Evolutionary conservation across 768 basidiomycete genomes (phyloP).

Genomic region (Sarcodon sp.): DNA sequence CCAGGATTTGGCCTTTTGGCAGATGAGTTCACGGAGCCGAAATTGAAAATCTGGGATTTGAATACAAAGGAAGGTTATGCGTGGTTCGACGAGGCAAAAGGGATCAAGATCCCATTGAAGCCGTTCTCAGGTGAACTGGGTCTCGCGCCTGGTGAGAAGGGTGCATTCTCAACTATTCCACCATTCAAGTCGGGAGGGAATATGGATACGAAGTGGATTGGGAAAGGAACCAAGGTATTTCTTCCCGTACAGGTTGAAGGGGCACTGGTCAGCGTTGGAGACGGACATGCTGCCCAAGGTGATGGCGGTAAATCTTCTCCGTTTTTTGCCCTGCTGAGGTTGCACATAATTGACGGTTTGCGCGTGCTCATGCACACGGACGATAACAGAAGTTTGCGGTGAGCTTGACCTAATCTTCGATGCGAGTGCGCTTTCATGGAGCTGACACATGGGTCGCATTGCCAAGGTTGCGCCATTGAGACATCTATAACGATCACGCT

Average conservation of each 20-base stretch:
- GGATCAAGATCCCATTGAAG: conserved; percentile 31
- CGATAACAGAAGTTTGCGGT: conserved; percentile 43
- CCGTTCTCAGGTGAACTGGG: conserved; percentile 61
- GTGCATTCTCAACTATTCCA: conserved; percentile 48
- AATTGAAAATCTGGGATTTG: conserved; percentile 43
- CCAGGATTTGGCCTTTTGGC: conserved; percentile 46
- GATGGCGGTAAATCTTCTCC: conserved; percentile 38
- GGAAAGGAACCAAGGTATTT: conserved; percentile 40
- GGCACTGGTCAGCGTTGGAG: conserved; percentile 48
- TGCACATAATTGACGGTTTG: no score
- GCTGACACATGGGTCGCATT: not conserved
- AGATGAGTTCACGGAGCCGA: conserved; percentile 39
- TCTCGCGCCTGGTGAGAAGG: conserved; percentile 34
- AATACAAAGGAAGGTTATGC: conserved; percentile 8
- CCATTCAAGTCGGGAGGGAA: conserved; percentile 52
- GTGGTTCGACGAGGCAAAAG: not conserved
- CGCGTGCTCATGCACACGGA: not conserved
- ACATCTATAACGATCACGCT: conserved; percentile 45
- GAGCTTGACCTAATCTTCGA: conserved; percentile 8
- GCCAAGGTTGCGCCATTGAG: conserved; percentile 47
- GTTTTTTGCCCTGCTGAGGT: not conserved
- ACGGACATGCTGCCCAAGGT: conserved; percentile 56
- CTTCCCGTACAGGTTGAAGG: conserved; percentile 48
- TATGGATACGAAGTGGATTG: conserved; percentile 45
- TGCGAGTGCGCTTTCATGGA: not conserved